phyloP scores from a whole-genome alignment of 148 eudicot species.

The Vaccinium corymbosum region DNA sequence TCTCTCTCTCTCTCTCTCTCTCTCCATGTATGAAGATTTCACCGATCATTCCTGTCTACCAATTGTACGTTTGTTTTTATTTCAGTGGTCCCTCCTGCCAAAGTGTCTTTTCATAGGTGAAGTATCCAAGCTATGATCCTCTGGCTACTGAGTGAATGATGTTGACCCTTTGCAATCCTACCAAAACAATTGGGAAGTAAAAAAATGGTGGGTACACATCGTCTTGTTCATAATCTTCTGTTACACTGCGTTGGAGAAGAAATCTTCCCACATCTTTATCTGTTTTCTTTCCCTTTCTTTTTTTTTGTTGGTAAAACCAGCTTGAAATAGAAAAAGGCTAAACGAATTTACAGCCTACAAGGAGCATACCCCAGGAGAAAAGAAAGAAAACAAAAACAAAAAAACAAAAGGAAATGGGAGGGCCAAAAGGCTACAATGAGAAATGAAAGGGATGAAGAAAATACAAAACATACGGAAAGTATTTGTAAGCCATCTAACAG shows the following conservation, averaged over 20 bases:
- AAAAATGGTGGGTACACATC: background rate
- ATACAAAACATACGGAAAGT: no score
- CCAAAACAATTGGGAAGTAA: background rate
- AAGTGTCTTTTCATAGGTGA: background rate
- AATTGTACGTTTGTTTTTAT: background rate
- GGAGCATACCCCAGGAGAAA: no score
- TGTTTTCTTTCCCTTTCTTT: background rate
- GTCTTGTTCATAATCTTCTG: background rate
- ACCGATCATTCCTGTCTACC: background rate
- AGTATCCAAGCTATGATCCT: background rate
- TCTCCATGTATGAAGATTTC: background rate
- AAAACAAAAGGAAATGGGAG: no score
- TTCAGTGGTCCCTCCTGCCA: background rate
- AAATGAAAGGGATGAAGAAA: no score
- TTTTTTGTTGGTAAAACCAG: background rate
- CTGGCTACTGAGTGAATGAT: background rate
- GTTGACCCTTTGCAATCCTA: background rate
- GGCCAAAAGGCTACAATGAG: no score
- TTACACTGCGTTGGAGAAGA: background rate
- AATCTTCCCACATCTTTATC: background rate
- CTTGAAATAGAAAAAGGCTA: no score
- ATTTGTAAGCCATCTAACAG: no score
- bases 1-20: background rate
- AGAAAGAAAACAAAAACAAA: no score
- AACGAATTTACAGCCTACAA: no score